Percentiles rank a stretch among this genome's conserved stretches.
Conservation (phyloP, 257 asterid species). For the Solanum tacnaense region DNA sequence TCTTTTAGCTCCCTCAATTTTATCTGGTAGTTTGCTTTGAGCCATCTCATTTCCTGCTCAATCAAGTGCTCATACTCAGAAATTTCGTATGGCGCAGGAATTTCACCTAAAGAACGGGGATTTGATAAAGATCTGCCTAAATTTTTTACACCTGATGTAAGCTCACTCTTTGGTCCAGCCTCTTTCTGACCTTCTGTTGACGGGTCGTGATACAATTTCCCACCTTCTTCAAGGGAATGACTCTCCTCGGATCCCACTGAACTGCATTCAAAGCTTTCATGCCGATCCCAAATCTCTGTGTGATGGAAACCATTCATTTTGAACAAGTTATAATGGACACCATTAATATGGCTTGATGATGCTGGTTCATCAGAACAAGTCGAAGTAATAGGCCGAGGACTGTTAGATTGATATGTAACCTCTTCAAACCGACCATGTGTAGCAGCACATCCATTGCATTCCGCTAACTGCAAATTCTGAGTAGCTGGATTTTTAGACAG, state of each 20-base stretch:
- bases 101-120: conserved; percentile 10
- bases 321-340: conserved; percentile 7
- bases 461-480: conserved; percentile 13
- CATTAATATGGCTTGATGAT: conserved; percentile 12
- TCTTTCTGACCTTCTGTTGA: conserved; percentile 6
- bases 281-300: conserved; percentile 23
- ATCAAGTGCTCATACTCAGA: conserved; percentile 21
- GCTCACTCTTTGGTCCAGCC: not conserved
- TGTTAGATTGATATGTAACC: conserved; percentile 23
- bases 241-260: conserved; percentile 21
- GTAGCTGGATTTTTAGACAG: conserved; percentile 14
- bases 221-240: conserved; percentile 21
- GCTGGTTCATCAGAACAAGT: conserved; percentile 5
- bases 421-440: conserved; percentile 48
- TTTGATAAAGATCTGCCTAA: conserved; percentile 13
- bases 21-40: conserved; percentile 21
- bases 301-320: conserved; percentile 15
- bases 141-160: not conserved
- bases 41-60: conserved; percentile 35
- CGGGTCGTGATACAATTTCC: conserved; percentile 5
- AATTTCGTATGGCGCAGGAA: conserved; percentile 5
- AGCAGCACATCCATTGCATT: conserved; percentile 37
- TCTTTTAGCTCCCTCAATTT: conserved; percentile 13
- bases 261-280: conserved; percentile 29
- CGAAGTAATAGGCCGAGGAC: conserved; percentile 12